Evolutionary conservation across 176 grass and related monocot species (phyloP).

Genomic region (Carex scoparia): DNA sequence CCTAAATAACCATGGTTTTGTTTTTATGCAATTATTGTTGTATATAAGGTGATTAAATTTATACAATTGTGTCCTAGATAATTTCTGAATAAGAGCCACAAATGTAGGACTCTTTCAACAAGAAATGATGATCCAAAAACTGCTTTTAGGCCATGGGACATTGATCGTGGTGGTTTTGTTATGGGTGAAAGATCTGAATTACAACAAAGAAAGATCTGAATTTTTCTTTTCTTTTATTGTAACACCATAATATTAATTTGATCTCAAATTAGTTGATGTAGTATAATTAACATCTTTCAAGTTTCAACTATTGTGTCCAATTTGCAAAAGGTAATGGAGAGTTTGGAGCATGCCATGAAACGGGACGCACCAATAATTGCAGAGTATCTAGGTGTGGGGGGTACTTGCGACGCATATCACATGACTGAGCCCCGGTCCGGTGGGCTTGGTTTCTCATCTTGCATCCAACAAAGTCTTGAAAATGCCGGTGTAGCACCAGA

Average conservation of each 20-base stretch:
- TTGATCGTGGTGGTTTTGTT: constrained; percentile 37
- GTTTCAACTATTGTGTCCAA: neutral
- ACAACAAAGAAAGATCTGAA: neutral
- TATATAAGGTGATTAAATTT: neutral
- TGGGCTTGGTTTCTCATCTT: constrained; percentile 31
- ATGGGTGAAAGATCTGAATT: constrained; percentile 17
- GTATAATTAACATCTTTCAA: neutral
- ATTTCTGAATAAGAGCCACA: neutral
- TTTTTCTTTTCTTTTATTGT: neutral
- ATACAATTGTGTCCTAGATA: neutral
- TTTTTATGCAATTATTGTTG: neutral
- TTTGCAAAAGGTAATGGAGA: constrained; percentile 40
- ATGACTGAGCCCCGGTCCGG: constrained; percentile 47
- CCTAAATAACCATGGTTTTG: neutral
- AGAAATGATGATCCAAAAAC: constrained; percentile 38
- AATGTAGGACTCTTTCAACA: constrained; percentile 23
- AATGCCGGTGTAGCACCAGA: constrained; percentile 52
- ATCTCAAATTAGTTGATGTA: neutral
- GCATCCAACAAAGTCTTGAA: constrained; percentile 40
- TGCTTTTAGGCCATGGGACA: constrained; percentile 47
- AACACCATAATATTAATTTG: neutral
- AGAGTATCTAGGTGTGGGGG: constrained; percentile 53
- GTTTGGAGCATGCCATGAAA: constrained; percentile 45
- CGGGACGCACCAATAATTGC: constrained; percentile 44
- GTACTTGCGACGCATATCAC: constrained; percentile 50